Conservation (phyloP, 495 filamentous ascomycete genomes). For the Paragyromitra xinjiangensis region DNA sequence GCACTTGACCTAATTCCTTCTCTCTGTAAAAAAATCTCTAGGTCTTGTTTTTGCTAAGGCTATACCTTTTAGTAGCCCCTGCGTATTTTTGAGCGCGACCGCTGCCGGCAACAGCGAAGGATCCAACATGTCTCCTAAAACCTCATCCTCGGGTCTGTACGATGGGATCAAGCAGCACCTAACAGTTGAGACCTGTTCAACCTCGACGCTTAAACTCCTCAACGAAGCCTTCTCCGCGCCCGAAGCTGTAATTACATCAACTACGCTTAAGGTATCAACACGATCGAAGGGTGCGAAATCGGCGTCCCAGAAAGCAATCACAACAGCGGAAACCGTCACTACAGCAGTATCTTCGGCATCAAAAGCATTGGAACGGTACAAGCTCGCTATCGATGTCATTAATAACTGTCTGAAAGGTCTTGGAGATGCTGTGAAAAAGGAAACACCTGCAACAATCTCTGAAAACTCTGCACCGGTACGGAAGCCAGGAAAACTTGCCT, state of each 20-base stretch:
- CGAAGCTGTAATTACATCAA: constrained; percentile 2
- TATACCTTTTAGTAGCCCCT: neutral
- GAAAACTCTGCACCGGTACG: constrained; percentile 14
- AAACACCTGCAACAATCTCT: constrained; percentile 1
- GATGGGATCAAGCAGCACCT: constrained; percentile 51
- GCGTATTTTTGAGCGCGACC: neutral
- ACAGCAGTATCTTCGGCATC: constrained; percentile 17
- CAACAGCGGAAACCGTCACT: constrained; percentile 19
- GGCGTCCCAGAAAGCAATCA: constrained; percentile 18
- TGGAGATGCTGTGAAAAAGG: constrained; percentile 72
- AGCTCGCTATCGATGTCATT: constrained; percentile 82
- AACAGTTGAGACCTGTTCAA: constrained; percentile 47
- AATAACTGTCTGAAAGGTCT: constrained; percentile 79
- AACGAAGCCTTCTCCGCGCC: constrained; percentile 42
- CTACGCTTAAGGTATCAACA: constrained; percentile 40
- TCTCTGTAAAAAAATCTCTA: constrained; percentile 21
- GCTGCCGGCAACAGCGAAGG: neutral
- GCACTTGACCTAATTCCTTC: constrained; percentile 1
- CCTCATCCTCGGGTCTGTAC: constrained; percentile 26
- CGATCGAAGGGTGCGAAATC: constrained; percentile 44
- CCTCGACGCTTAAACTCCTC: constrained; percentile 50
- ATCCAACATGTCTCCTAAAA: constrained; percentile 37
- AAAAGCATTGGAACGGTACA: constrained; percentile 55
- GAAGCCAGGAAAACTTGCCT: constrained; percentile 43
- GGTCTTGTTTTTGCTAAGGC: neutral